phyloP scores from a whole-genome alignment of 192 early-diverging fungal genomes.

The Thamnidium elegans region DNA sequence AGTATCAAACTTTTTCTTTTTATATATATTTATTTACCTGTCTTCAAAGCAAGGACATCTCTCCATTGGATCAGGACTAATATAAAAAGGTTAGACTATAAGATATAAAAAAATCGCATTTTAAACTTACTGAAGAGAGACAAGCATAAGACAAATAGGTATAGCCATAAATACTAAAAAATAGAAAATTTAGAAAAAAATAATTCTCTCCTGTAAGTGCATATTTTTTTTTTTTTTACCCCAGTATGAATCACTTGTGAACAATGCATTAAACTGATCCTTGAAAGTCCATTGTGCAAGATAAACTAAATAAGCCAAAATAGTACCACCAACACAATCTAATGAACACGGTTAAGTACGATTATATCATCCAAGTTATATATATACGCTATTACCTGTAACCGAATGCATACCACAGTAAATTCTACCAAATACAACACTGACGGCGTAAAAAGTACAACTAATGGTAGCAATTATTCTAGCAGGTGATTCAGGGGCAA shows the following conservation, averaged over 20 bases:
- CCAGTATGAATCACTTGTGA: constrained; percentile 36
- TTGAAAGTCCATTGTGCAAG: constrained; percentile 54
- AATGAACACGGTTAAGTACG: background rate
- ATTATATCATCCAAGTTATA: background rate
- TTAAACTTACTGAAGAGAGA: constrained; percentile 34
- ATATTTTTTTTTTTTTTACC: constrained; percentile 23
- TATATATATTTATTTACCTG: constrained; percentile 26
- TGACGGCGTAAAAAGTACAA: constrained; percentile 50
- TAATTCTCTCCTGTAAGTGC: background rate
- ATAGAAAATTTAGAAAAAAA: constrained; percentile 12
- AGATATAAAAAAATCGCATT: background rate
- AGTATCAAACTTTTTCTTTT: background rate
- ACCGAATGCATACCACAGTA: constrained; percentile 89
- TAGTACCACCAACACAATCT: constrained; percentile 70
- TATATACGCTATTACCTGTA: constrained; percentile 33
- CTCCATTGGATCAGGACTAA: constrained; percentile 63
- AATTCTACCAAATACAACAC: constrained; percentile 72
- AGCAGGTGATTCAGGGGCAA: constrained; percentile 41
- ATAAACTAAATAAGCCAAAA: constrained; percentile 62
- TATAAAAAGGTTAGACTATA: constrained; percentile 26
- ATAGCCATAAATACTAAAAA: constrained; percentile 34
- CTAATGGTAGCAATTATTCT: constrained; percentile 37
- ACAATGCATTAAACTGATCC: constrained; percentile 32
- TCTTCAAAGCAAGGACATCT: constrained; percentile 77
- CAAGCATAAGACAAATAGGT: constrained; percentile 30